These are phyloP conservation scores for Zymoseptoria crescenta DNA, from an alignment of 2,329 filamentous ascomycete species.

Conservation along the genomic window DNA sequence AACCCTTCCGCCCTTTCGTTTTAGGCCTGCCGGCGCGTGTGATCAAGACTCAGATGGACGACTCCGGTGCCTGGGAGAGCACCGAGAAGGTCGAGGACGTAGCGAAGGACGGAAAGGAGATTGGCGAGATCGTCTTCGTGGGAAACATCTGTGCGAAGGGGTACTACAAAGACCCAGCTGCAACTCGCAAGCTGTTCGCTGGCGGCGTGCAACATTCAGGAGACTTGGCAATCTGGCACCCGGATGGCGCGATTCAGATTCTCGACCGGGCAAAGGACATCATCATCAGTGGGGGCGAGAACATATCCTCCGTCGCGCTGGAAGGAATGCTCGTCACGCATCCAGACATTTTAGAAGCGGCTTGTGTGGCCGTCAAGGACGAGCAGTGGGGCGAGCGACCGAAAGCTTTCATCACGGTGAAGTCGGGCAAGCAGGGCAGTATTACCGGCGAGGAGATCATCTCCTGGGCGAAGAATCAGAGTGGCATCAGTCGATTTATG, in stretches of 20 bases:
- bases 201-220: conserved; percentile 84
- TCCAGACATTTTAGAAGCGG: conserved; percentile 81
- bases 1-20: no score
- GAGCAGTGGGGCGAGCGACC: conserved; percentile 94
- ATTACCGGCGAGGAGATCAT: conserved; percentile 64
- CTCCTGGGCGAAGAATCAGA: conserved; percentile 73
- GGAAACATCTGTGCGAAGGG: conserved; percentile 90
- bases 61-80: conserved; percentile 21
- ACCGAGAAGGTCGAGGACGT: conserved; percentile 60
- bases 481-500: conserved; percentile 86
- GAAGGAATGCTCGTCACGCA: conserved; percentile 86
- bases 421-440: conserved; percentile 45
- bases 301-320: conserved; percentile 88
- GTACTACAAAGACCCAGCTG: conserved; percentile 84
- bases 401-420: conserved; percentile 83
- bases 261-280: conserved; percentile 94
- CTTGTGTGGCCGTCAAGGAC: conserved; percentile 80
- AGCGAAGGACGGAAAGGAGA: conserved; percentile 61
- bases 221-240: conserved; percentile 87
- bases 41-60: conserved; percentile 66
- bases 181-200: conserved; percentile 77
- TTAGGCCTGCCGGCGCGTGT: no score
- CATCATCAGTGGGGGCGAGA: conserved; percentile 95
- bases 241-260: conserved; percentile 85
- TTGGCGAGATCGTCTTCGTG: conserved; percentile 75